Conservation (phyloP, 2,329 filamentous ascomycete species). For the Talaromyces pinophilus region DNA sequence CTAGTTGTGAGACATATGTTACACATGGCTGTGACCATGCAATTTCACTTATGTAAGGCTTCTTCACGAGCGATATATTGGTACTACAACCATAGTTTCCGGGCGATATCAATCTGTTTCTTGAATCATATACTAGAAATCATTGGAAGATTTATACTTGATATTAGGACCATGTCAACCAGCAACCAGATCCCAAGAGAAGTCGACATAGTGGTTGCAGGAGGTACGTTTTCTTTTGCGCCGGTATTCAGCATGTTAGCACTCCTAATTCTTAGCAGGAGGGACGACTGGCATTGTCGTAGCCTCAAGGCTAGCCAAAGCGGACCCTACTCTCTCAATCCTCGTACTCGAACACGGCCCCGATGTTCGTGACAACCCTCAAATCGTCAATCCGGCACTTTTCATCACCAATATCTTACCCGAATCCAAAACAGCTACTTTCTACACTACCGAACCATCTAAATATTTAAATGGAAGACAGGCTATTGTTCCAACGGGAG, state of each 20-base stretch:
- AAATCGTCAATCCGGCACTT: neutral
- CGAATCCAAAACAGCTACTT: neutral
- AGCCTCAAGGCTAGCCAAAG: conserved; percentile 18
- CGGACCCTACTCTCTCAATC: conserved; percentile 7
- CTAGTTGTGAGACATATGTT: neutral
- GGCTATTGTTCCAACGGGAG: conserved; percentile 2
- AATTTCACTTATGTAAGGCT: neutral
- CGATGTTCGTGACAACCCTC: conserved; percentile 9
- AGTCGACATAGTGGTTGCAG: neutral
- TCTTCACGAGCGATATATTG: neutral
- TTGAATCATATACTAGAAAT: neutral
- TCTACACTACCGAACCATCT: conserved; percentile 1
- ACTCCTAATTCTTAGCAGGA: neutral
- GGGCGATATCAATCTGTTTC: neutral
- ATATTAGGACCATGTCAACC: neutral
- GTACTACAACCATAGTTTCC: neutral
- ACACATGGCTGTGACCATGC: neutral
- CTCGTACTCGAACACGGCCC: conserved; percentile 10
- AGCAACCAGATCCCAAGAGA: neutral
- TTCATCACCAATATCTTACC: conserved; percentile 7
- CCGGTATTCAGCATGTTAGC: neutral
- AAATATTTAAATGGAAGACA: neutral
- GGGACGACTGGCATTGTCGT: conserved; percentile 14
- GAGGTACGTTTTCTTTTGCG: neutral
- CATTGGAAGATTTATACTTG: neutral